Conservation (phyloP, 2,329 filamentous ascomycete species). For the Karstenula rhodostoma region DNA sequence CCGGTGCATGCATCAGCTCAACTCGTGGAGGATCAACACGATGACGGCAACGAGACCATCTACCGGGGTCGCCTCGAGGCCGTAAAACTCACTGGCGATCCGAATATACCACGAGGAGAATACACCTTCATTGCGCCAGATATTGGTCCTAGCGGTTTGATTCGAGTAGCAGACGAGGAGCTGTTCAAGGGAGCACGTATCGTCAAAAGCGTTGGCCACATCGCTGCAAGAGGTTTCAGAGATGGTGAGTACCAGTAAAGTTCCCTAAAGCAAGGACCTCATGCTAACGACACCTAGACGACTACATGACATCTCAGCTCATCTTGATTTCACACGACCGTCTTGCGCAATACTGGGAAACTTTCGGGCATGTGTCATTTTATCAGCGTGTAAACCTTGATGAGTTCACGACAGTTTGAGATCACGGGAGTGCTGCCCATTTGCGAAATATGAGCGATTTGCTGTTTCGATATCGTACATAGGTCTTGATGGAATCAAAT, state of each 20-base stretch:
- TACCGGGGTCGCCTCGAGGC: conserved; percentile 77
- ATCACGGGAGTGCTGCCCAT: background rate
- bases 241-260: conserved; percentile 66
- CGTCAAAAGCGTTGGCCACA: conserved; percentile 78
- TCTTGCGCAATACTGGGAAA: conserved; percentile 83
- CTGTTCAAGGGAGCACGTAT: conserved; percentile 78
- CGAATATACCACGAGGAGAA: conserved; percentile 87
- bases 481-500: too few relatives aligned
- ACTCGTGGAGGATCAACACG: background rate
- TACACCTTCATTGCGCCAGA: conserved; percentile 83
- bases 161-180: conserved; percentile 70
- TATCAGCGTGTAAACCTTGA: conserved; percentile 59
- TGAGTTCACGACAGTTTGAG: conserved; percentile 36
- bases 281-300: conserved; percentile 59
- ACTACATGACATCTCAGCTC: conserved; percentile 77
- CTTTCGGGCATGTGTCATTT: conserved; percentile 59
- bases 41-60: conserved; percentile 44
- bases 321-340: conserved; percentile 80
- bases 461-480: too few relatives aligned
- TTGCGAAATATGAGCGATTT: background rate
- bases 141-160: conserved; percentile 71
- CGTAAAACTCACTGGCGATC: conserved; percentile 91
- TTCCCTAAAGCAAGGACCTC: background rate
- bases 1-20: conserved; percentile 5
- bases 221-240: conserved; percentile 75